Conservation (phyloP, 768 basidiomycete species). For the Glaciozyma antarctica region DNA sequence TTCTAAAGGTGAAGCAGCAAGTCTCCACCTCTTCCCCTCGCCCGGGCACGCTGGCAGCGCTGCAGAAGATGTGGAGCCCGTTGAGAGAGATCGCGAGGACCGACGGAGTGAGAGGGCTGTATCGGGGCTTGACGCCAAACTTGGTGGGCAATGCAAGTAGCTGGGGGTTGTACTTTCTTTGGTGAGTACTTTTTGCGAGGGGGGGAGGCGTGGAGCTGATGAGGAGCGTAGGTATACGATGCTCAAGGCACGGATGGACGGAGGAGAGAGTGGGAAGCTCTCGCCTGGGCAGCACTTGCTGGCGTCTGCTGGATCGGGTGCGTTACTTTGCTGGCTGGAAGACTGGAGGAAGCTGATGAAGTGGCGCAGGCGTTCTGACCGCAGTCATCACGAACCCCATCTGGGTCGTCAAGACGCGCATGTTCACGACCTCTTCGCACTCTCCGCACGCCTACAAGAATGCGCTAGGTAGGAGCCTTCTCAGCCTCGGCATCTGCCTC, state of each 20-base stretch:
- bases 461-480: constrained; percentile 26
- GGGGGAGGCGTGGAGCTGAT: neutral
- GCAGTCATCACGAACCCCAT: constrained; percentile 93
- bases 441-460: constrained; percentile 64
- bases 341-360: neutral
- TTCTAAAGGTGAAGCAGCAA: constrained; percentile 89
- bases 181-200: constrained; percentile 52
- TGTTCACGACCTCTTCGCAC: constrained; percentile 70
- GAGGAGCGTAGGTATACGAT: constrained; percentile 65
- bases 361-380: constrained; percentile 69
- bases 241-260: constrained; percentile 66
- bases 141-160: constrained; percentile 89
- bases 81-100: constrained; percentile 60
- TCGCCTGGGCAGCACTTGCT: constrained; percentile 71
- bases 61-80: constrained; percentile 65
- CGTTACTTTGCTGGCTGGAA: constrained; percentile 43
- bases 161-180: constrained; percentile 97
- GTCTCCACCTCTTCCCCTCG: constrained; percentile 56
- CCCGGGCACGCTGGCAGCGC: constrained; percentile 42
- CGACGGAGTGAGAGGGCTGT: constrained; percentile 70
- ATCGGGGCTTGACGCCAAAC: constrained; percentile 81
- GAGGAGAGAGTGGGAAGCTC: constrained; percentile 56
- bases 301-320: constrained; percentile 92
- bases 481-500: neutral
- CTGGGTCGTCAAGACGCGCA: constrained; percentile 94